Base-by-base conservation (phyloP, 768 basidiomycete genomes). In the Pulveroboletus frians region DNA sequence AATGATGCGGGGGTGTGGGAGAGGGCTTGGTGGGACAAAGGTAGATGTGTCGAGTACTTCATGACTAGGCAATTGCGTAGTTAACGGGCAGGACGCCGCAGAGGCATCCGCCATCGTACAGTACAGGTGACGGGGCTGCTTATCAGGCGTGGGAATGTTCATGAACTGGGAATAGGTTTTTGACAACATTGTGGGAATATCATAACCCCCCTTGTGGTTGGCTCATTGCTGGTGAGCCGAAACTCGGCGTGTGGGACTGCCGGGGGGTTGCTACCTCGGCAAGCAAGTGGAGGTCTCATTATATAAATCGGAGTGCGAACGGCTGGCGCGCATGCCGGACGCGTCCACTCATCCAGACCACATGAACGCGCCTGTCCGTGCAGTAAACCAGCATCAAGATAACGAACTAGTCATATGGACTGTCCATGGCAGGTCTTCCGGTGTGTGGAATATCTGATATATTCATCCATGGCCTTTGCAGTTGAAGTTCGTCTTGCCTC, bases 401-500 rank as follows among this genome's bases (percentile, higher is more conserved):
- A 43, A 40, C 35, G 53, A 51, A n/a, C 43, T 46, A 39, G 38
- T 51, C 14, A 69, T 71, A 63, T 87, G 85, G 85, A 77, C 79
- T 1, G 78, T 87, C 2, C 88, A 90, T 58, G 74, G 87, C 82
- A 53, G 50, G 74, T 43, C 11, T 27, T 37, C n/a, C 5, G 17
- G 11, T 34, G 32, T 46, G 36, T 21, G 13, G 13, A 34, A 32
- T 36, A 32, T 11, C 26, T 34, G 13, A 23, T 20, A 2, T 14
- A 45, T 47, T 47, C 43, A 49, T 37, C 43, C 4, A 14, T 1
- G 37, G 31, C 9, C 11, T 46, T 39, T 15, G 31, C 53, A 93
- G 92, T 94, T 63, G 92, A 95, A 72, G 90, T 91, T 9, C 83
- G 90, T 43, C 73, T 94, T 26, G 74, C 79, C 37, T 69, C 81